A percentile compares a stretch with the other conserved stretches of the same genome.
These are phyloP conservation scores for Eucalyptus pauciflora DNA, from an alignment of 345 rosid genomes.

Conservation along the genomic window DNA sequence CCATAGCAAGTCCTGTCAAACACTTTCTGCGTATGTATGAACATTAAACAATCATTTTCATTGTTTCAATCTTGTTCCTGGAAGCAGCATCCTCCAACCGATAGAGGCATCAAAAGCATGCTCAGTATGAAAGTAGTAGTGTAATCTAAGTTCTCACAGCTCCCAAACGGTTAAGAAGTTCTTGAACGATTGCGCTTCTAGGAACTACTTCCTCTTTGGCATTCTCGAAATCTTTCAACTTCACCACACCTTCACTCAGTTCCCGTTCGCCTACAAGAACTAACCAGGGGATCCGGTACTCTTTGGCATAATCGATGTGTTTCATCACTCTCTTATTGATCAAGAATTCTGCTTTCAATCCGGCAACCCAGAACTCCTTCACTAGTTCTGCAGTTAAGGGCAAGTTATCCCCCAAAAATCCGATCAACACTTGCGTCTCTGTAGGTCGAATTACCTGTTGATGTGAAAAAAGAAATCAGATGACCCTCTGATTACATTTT, in stretches of 20 bases:
- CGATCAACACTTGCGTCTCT: conserved; percentile 69
- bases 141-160: background rate
- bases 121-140: background rate
- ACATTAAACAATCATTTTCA: background rate
- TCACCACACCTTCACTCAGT: conserved; percentile 47
- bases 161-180: conserved; percentile 23
- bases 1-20: background rate
- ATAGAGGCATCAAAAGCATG: background rate
- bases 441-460: conserved; percentile 50
- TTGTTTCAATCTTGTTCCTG: background rate
- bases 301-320: conserved; percentile 45
- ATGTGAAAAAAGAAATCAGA: background rate
- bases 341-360: conserved; percentile 59
- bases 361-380: conserved; percentile 57
- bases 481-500: background rate
- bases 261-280: conserved; percentile 63
- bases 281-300: conserved; percentile 54
- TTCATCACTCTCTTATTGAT: conserved; percentile 56
- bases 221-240: conserved; percentile 47
- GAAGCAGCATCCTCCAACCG: background rate
- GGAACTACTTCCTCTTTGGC: conserved; percentile 33
- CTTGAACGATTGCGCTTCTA: conserved; percentile 31
- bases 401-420: conserved; percentile 45
- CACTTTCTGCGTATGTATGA: background rate
- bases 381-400: conserved; percentile 58